Evolutionary conservation across 2,329 filamentous ascomycete species (phyloP), one percentile per base, ranked within the genome.

Genomic region (Aspergillus carbonarius): DNA sequence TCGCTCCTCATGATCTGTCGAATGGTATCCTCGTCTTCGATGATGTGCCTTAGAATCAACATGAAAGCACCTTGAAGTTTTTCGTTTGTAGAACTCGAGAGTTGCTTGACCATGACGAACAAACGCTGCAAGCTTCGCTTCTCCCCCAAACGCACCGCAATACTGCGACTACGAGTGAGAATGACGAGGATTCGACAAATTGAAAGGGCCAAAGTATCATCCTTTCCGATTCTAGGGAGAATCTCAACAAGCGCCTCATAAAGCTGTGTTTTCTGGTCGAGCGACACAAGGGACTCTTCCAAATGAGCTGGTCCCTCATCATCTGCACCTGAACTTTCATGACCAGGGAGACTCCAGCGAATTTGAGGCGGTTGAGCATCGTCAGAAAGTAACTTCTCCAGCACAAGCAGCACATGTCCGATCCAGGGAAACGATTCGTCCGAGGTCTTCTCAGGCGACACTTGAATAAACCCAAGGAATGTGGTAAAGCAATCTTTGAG

Each of bases 81-180:
- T 55, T 90, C 85, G 30, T 92, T 90, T 6, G 90, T 89, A 30
- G 87, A 84, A 25, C 90, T 90, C 18, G 91, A 88, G 59, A 98
- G 85, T 73, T 98, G 93, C 74, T 96, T 96, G 58, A 93, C 87
- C 91, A 98, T 96, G 53, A 97, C 85, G 75, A 99, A 98, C 20
- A 99, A 81, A 27, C 92, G 85, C 70, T 95, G 91, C 50, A 99
- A 82, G 67, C 96, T 96, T 71, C 88, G 90, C 78, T 92, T 96
- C 72, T 96, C 90, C 5, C 91, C 91, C 48, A 98, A 83, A 46
- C 84, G 81, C 63, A 86, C 84, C 2, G 95, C 93, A 61, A 96
- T 82, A 13, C 85, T 81, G 52, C 92, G 88, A 60, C 86, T 85
- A 20, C 96, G 86, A 1, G 95, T 97, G 30, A 99, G 80, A 61